Evolutionary conservation across 2,329 filamentous ascomycete genomes (phyloP).

Genomic region (Lachnellula arida): DNA sequence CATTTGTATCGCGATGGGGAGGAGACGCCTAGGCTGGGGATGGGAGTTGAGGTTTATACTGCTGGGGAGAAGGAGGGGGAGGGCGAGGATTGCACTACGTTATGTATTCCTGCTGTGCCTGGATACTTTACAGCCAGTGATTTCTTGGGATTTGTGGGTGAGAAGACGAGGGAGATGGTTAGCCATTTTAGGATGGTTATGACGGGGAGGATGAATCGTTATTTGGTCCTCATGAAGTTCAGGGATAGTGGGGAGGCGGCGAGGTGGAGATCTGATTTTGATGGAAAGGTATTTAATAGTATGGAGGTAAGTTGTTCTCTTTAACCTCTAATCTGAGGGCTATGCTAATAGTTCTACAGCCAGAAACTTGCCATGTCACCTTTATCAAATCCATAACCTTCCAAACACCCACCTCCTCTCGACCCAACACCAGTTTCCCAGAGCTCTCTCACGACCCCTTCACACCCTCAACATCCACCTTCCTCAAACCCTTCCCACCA

Average conservation of each 20-base stretch:
- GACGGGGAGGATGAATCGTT: constrained; percentile 82
- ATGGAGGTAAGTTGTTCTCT: constrained; percentile 63
- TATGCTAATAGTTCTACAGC: constrained; percentile 43
- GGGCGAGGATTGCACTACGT: constrained; percentile 64
- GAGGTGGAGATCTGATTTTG: constrained; percentile 80
- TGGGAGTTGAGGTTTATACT: constrained; percentile 31
- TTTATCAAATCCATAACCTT: constrained; percentile 92
- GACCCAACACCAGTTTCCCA: constrained; percentile 43
- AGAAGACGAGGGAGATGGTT: constrained; percentile 78
- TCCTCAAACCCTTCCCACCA: constrained; percentile 55
- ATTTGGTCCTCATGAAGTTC: constrained; percentile 96
- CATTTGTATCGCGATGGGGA: constrained; percentile 86
- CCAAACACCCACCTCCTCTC: constrained; percentile 40
- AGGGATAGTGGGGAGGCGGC: constrained; percentile 67
- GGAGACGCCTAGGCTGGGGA: constrained; percentile 60
- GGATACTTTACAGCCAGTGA: constrained; percentile 90
- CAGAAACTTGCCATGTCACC: constrained; percentile 90
- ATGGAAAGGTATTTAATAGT: constrained; percentile 87
- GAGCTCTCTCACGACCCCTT: constrained; percentile 62
- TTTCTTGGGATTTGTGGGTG: constrained; percentile 85
- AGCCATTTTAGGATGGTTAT: constrained; percentile 93
- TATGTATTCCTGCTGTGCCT: constrained; percentile 92
- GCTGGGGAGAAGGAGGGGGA: constrained; percentile 27
- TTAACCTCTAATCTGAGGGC: not conserved
- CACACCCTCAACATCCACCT: constrained; percentile 38